A percentile compares a stretch with the other conserved stretches of the same genome.
Evolutionary conservation across 805 yeast genomes (phyloP).

Genomic region (Millerozyma acaciae): DNA sequence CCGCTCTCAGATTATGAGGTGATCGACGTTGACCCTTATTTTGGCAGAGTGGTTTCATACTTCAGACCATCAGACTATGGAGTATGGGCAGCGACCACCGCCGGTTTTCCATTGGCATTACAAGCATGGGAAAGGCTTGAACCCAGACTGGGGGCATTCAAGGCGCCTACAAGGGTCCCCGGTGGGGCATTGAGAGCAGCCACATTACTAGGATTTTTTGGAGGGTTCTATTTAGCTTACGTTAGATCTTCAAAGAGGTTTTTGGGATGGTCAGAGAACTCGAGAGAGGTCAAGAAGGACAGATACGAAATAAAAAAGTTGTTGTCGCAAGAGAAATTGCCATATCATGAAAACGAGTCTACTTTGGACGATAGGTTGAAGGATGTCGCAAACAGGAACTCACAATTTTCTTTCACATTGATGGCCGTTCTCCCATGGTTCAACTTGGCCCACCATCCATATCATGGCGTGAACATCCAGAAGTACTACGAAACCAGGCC

Average conservation of each 20-base stretch:
- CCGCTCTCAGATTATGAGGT: slow-evolving; percentile 39
- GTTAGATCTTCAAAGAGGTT: slow-evolving; percentile 65
- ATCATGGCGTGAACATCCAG: slow-evolving; percentile 71
- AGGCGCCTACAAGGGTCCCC: slow-evolving; percentile 49
- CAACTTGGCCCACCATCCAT: slow-evolving; percentile 75
- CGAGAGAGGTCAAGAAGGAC: slow-evolving; percentile 66
- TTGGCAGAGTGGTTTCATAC: slow-evolving; percentile 65
- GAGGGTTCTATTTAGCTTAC: slow-evolving; percentile 75
- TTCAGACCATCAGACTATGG: slow-evolving; percentile 66
- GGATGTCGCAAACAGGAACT: slow-evolving; percentile 72
- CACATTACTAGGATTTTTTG: slow-evolving; percentile 57
- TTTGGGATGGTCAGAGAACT: slow-evolving; percentile 74
- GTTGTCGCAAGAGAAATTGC: slow-evolving; percentile 60
- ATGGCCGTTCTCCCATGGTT: slow-evolving; percentile 74
- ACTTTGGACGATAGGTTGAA: slow-evolving; percentile 63
- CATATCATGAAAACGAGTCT: slow-evolving; percentile 59
- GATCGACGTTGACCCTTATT: slow-evolving; percentile 79
- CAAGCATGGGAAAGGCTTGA: slow-evolving; percentile 42
- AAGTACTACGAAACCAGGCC: slow-evolving; percentile 55
- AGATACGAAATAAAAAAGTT: slow-evolving; percentile 68
- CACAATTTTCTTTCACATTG: slow-evolving; percentile 62
- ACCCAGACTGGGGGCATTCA: slow-evolving; percentile 39
- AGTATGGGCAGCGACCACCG: slow-evolving; percentile 41
- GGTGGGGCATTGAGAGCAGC: slow-evolving; percentile 57
- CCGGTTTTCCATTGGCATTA: slow-evolving; percentile 39